Evolutionary conservation across 1,139 yeast genomes (phyloP), one percentile per base, ranked within the genome.

Genomic region (Chernovozyma aurita): DNA sequence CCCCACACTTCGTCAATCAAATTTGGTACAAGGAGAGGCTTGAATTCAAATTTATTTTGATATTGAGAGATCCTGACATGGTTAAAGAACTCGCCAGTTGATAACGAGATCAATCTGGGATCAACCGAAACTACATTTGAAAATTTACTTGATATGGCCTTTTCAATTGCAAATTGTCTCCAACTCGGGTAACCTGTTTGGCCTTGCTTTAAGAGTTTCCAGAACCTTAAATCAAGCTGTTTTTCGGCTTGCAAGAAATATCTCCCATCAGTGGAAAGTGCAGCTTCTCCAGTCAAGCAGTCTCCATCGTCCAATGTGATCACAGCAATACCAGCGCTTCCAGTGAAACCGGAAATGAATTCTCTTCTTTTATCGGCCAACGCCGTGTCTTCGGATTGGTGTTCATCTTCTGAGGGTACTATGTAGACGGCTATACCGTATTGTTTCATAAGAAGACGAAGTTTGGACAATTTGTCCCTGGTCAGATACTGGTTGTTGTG

Each of bases 331-430:
- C 82, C 82, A 8, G 80, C 76, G 48, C 78, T 71, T 1, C 82
- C 82, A 2, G 78, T 70, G 45, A 76, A 76, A 0, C 77, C 81
- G 14, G 71, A 55, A 13, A 76, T 62, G 43, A 46, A 76, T 42
- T 65, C 76, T 38, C 80, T 57, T 36, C 80, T 58, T 36, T 65
- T 72, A 41, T 76, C 81, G 2, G 76, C 65, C 14, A 61, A 51
- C 0, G 79, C 66, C 1, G 79, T 72, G 43, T 73, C 68, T 42
- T 76, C 81, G 12, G 76, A 67, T 43, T 70, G 78, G 48, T 76
- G 82, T 42, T 75, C 79, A 48, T 76, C 82, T 46, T 73, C 80
- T n/a, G 77, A 70, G 2, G 82, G 80, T 6, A 76, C 59, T 24
- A 76, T 63, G 45, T 76, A 76, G 2, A 74, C 78, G 3, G 72